These are phyloP conservation scores for Adansonia gregorii DNA, from an alignment of 441 rosid genomes.

Conservation along the genomic window DNA sequence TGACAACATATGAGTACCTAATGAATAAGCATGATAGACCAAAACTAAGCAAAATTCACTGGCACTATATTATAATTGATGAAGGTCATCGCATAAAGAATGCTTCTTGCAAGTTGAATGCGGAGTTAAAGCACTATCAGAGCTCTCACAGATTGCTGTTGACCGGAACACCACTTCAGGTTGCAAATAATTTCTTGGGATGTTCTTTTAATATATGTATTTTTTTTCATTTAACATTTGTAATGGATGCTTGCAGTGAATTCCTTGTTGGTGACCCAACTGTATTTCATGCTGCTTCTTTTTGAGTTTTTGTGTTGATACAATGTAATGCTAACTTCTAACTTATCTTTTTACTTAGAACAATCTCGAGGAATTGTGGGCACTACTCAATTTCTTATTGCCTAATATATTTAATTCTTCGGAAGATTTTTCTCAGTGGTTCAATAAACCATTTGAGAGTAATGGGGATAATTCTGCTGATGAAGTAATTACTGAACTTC, in stretches of 20 bases:
- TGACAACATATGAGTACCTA: constrained; percentile 93
- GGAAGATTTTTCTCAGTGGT: constrained; percentile 98
- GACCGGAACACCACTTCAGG: constrained; percentile 97
- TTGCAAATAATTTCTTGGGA: constrained; percentile 28
- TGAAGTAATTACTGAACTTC: constrained; percentile 56
- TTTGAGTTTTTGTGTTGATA: constrained; percentile 20
- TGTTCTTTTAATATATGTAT: neutral
- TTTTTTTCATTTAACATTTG: neutral
- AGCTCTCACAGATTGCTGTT: constrained; percentile 86
- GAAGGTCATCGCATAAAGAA: constrained; percentile 98
- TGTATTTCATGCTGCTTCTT: constrained; percentile 19
- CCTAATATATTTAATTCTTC: constrained; percentile 96
- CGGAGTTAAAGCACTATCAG: constrained; percentile 89
- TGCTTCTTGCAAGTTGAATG: constrained; percentile 98
- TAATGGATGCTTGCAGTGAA: neutral
- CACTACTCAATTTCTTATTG: constrained; percentile 85
- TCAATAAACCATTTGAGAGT: constrained; percentile 93
- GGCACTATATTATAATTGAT: constrained; percentile 95
- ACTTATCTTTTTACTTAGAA: constrained; percentile 53
- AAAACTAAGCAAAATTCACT: constrained; percentile 80
- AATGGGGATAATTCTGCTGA: constrained; percentile 89
- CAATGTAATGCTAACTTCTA: constrained; percentile 30
- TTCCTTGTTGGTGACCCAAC: neutral
- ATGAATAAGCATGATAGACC: constrained; percentile 99
- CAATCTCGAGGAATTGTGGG: constrained; percentile 97